Evolutionary conservation across 2,329 filamentous ascomycete genomes (phyloP), one percentile per base, ranked within the genome.

Genomic region (Kalmusia sp.): DNA sequence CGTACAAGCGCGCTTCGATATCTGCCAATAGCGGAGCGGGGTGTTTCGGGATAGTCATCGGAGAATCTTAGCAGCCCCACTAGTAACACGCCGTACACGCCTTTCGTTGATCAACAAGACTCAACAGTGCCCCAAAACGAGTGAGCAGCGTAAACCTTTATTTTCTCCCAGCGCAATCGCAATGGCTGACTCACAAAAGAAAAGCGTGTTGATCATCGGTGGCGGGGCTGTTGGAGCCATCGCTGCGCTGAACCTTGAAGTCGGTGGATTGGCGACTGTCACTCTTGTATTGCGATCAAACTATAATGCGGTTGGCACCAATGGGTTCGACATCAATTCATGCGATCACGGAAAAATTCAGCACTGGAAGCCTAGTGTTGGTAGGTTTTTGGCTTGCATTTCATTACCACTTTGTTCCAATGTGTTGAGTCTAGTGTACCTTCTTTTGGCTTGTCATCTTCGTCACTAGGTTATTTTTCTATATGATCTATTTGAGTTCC

Each of bases 211-310:
- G 4, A 64, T 87, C 4, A 70, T 87, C 12, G 84, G 84, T 17
- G 75, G 76, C 8, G 84, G 84, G 7, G 82, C 81, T 6, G 79
- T 86, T 1, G 84, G 84, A 21, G 80, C 82, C 0, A 82, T 86
- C 62, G 80, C 81, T 3, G 82, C 82, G 4, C 79, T 83, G 37
- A 80, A 80, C 22, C 75, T 87, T 15, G 80, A 86, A 63, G 64
- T 70, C 5, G 81, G 81, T 4, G 77, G 77, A 6, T 70, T 74
- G 17, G 82, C 82, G n/a, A 71, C 63, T 7, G 82, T 87, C 3
- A 84, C 84, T 0, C 73, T 79, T 0, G 79, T 86, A 0, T 70
- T 85, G 31, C 77, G 84, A 15, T 86, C 84, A 1, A 87, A 86
- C 60, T 86, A 79, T 67, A 67, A 73, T 0, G 70, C 68, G 0